Evolutionary conservation across 2,329 filamentous ascomycete genomes (phyloP).

Genomic region (Diaporthe humulicola): DNA sequence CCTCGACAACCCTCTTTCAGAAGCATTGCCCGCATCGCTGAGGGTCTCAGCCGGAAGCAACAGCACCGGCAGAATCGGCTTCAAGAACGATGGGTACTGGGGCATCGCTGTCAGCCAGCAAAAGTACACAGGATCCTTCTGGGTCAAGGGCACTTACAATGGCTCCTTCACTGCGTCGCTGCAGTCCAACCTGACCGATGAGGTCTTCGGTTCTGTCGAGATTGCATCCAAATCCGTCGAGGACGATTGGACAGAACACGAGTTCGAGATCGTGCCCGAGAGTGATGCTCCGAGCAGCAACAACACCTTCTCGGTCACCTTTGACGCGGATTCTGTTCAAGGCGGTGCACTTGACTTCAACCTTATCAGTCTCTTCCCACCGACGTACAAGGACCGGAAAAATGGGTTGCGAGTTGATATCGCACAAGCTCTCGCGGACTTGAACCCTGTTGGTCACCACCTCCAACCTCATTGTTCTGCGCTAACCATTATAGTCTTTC

Average conservation of each 20-base stretch:
- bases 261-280: conserved; percentile 57
- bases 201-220: conserved; percentile 60
- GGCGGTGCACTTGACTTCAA: conserved; percentile 66
- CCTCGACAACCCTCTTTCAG: conserved; percentile 61
- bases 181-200: conserved; percentile 58
- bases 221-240: conserved; percentile 58
- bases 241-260: conserved; percentile 65
- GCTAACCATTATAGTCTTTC: conserved; percentile 54
- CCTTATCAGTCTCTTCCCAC: conserved; percentile 71
- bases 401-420: conserved; percentile 72
- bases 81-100: conserved; percentile 69
- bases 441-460: conserved; percentile 59
- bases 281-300: conserved; percentile 65
- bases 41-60: conserved; percentile 53
- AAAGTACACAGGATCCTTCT: conserved; percentile 65
- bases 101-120: conserved; percentile 65
- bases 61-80: conserved; percentile 54
- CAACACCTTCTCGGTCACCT: conserved; percentile 68
- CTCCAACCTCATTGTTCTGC: neutral
- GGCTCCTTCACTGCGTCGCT: conserved; percentile 62
- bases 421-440: conserved; percentile 62
- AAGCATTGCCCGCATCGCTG: conserved; percentile 65
- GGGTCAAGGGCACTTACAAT: conserved; percentile 63
- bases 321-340: conserved; percentile 56
- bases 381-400: conserved; percentile 68